phyloP scores from a whole-genome alignment of 805 yeast genomes.

The Metschnikowia gruessii region DNA sequence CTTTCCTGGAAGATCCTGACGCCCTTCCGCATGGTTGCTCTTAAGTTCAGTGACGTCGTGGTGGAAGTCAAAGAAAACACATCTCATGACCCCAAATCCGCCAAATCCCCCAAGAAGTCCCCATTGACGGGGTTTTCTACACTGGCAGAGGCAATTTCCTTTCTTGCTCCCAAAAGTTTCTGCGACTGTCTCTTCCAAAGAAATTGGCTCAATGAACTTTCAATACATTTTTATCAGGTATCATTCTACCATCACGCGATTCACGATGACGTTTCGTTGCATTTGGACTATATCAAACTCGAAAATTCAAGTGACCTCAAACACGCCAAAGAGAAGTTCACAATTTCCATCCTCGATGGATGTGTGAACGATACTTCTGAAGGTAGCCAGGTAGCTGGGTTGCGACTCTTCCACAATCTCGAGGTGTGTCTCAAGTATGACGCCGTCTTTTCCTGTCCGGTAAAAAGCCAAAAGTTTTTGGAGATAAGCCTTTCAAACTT shows the following conservation, averaged over 20 bases:
- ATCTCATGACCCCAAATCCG: not conserved
- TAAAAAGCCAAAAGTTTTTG: not conserved
- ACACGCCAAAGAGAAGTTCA: slow-evolving; percentile 4
- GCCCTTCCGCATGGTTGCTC: slow-evolving; percentile 16
- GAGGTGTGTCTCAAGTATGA: slow-evolving; percentile 13
- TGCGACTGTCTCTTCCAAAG: slow-evolving; percentile 7
- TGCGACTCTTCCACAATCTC: slow-evolving; percentile 15
- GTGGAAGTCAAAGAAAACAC: slow-evolving; percentile 5
- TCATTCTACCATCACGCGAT: slow-evolving; percentile 16
- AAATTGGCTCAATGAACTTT: slow-evolving; percentile 18
- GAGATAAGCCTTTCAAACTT: slow-evolving; percentile 9
- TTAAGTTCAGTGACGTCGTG: slow-evolving; percentile 10
- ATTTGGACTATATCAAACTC: slow-evolving; percentile 16
- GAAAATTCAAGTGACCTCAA: slow-evolving; percentile 9
- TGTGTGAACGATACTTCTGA: slow-evolving; percentile 8
- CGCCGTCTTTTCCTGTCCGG: slow-evolving; percentile 8
- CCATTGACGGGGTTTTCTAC: not conserved
- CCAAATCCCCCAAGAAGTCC: not conserved
- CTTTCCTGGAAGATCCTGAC: slow-evolving; percentile 9
- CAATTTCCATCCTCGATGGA: slow-evolving; percentile 15
- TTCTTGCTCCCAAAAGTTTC: slow-evolving; percentile 6
- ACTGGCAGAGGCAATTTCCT: not conserved
- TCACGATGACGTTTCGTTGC: slow-evolving; percentile 12
- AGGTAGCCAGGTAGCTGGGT: slow-evolving; percentile 1
- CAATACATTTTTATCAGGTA: slow-evolving; percentile 14